Percentiles rank a stretch among this genome's conserved stretches.
Conservation (phyloP, 2,329 filamentous ascomycete genomes). For the Venturiaceae sp. region DNA sequence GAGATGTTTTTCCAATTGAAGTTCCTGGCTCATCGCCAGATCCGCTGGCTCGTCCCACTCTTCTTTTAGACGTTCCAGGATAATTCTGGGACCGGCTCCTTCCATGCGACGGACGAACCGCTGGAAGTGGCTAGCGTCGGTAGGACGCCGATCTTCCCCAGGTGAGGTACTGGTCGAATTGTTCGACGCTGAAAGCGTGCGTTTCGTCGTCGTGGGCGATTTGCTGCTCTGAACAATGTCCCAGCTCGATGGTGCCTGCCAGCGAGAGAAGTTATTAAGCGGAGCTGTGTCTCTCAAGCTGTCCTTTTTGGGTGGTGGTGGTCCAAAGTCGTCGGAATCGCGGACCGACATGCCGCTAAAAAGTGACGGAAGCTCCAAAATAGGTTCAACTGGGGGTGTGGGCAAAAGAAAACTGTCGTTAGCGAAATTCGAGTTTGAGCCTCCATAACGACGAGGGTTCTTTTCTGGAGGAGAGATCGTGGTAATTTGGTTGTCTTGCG, state of each 20-base stretch:
- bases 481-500: background rate
- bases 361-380: background rate
- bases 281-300: background rate
- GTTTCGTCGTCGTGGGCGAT: background rate
- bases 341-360: background rate
- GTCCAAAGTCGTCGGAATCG: background rate
- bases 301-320: background rate
- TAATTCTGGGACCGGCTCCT: constrained; percentile 38
- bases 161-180: background rate
- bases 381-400: background rate
- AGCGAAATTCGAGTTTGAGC: background rate
- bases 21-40: constrained; percentile 38
- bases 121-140: constrained; percentile 33
- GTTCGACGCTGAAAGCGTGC: background rate
- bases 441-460: background rate
- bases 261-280: background rate
- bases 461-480: background rate
- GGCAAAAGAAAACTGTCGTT: background rate
- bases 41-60: constrained; percentile 36
- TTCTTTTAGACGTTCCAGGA: constrained; percentile 47
- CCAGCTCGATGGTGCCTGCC: constrained; percentile 1
- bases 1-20: constrained; percentile 47
- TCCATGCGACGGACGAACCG: constrained; percentile 48
- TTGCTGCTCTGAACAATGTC: background rate
- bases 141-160: constrained; percentile 14